A percentile compares a stretch with the other conserved stretches of the same genome.
These are phyloP conservation scores for Hymenoscyphus fructigenus DNA, from an alignment of 2,329 filamentous ascomycete species.

Conservation along the genomic window DNA sequence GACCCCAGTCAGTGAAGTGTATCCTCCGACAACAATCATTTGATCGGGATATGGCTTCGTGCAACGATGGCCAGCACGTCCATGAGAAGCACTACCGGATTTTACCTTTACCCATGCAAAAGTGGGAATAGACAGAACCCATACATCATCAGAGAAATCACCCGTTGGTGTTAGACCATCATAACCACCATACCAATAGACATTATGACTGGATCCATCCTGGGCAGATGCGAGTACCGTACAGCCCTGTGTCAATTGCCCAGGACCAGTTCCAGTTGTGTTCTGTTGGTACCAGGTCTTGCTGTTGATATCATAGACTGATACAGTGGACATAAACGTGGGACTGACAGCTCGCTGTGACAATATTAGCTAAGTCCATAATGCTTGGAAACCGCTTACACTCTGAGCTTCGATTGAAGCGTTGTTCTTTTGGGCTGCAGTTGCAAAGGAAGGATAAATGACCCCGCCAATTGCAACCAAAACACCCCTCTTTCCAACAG, in stretches of 20 bases:
- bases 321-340: slow-evolving; percentile 67
- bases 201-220: slow-evolving; percentile 72
- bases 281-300: slow-evolving; percentile 72
- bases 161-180: slow-evolving; percentile 46
- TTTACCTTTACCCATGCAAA: slow-evolving; percentile 72
- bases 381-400: slow-evolving; percentile 34
- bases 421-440: slow-evolving; percentile 8
- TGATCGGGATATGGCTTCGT: slow-evolving; percentile 69
- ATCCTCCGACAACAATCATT: slow-evolving; percentile 70
- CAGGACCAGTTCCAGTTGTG: slow-evolving; percentile 59
- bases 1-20: slow-evolving; percentile 41
- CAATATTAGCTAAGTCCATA: slow-evolving; percentile 26
- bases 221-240: slow-evolving; percentile 67
- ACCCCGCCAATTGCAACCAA: slow-evolving; percentile 78
- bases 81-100: slow-evolving; percentile 48
- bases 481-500: slow-evolving; percentile 73
- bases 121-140: slow-evolving; percentile 69
- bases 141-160: slow-evolving; percentile 68
- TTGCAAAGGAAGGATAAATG: slow-evolving; percentile 53
- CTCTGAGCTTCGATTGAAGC: slow-evolving; percentile 41
- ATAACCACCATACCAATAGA: slow-evolving; percentile 78
- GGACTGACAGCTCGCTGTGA: slow-evolving; percentile 61
- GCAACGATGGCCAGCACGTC: slow-evolving; percentile 67
- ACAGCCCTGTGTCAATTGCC: slow-evolving; percentile 69
- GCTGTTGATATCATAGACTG: slow-evolving; percentile 71